Conservation (phyloP, 2,329 filamentous ascomycete species). For the Pyrenochaeta sp. region DNA sequence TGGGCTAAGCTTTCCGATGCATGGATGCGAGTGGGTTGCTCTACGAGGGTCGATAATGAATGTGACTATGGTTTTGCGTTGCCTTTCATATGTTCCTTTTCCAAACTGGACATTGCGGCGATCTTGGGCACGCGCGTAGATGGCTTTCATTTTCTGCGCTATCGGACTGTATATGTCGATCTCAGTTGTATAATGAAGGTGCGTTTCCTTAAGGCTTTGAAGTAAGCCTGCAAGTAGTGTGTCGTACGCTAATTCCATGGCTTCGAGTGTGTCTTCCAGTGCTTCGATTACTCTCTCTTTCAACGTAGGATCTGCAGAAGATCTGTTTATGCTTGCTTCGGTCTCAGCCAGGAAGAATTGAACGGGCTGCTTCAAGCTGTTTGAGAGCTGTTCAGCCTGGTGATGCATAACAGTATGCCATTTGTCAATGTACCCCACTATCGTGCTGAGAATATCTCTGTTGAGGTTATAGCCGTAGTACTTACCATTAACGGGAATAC, state of each 20-base stretch:
- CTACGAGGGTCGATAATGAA: neutral
- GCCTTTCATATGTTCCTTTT: slow-evolving; percentile 3
- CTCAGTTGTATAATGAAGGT: slow-evolving; percentile 13
- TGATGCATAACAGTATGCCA: slow-evolving; percentile 4
- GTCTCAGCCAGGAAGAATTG: neutral
- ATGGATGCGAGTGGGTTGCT: neutral
- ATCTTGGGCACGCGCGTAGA: slow-evolving; percentile 1
- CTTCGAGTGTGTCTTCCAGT: neutral
- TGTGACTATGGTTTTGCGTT: neutral
- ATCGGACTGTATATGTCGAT: slow-evolving; percentile 14
- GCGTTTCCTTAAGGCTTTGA: slow-evolving; percentile 2
- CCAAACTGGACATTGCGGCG: neutral
- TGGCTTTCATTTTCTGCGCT: slow-evolving; percentile 9
- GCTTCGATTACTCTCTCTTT: slow-evolving; percentile 4
- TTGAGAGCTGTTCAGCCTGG: neutral
- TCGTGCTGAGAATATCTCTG: slow-evolving; percentile 4
- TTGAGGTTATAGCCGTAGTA: slow-evolving; percentile 14
- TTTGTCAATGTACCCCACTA: slow-evolving; percentile 1
- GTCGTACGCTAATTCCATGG: neutral
- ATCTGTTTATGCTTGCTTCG: neutral
- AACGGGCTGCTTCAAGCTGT: neutral
- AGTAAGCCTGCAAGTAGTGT: neutral
- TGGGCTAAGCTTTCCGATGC: neutral
- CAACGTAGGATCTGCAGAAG: slow-evolving; percentile 2
- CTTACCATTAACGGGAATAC: slow-evolving; percentile 13